These are phyloP conservation scores for Trichoderma parareesei DNA, from an alignment of 495 filamentous ascomycete genomes.

Conservation along the genomic window DNA sequence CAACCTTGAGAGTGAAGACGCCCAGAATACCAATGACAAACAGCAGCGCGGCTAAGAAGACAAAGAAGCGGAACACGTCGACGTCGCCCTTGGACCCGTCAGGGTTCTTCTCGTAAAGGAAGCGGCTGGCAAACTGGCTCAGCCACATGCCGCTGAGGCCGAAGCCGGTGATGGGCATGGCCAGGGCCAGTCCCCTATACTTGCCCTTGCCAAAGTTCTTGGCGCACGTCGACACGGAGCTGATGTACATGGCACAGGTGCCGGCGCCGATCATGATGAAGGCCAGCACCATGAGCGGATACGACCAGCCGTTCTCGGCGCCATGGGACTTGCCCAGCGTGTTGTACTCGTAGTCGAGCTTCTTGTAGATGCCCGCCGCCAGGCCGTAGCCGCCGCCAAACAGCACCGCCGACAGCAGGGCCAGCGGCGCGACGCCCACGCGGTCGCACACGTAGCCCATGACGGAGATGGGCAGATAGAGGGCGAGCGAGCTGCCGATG, in stretches of 20 bases:
- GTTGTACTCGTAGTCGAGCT: slow-evolving; percentile 45
- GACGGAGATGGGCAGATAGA: slow-evolving; percentile 85
- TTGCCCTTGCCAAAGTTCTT: slow-evolving; percentile 93
- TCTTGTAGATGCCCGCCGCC: slow-evolving; percentile 69
- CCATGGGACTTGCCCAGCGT: slow-evolving; percentile 20
- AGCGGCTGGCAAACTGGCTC: slow-evolving; percentile 74
- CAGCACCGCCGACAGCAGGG: slow-evolving; percentile 58
- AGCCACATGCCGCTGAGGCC: slow-evolving; percentile 92
- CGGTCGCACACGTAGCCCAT: slow-evolving; percentile 88
- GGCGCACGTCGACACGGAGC: slow-evolving; percentile 83
- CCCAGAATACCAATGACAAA: slow-evolving; percentile 65
- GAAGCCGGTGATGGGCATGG: slow-evolving; percentile 84
- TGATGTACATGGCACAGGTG: slow-evolving; percentile 79
- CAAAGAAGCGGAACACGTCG: slow-evolving; percentile 77
- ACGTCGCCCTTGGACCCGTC: slow-evolving; percentile 67
- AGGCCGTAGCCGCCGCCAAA: slow-evolving; percentile 78
- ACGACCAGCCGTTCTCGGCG: slow-evolving; percentile 51
- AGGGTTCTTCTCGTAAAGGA: slow-evolving; percentile 57
- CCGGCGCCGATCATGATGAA: slow-evolving; percentile 76
- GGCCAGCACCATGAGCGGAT: slow-evolving; percentile 71
- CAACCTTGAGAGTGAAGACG: slow-evolving; percentile 59
- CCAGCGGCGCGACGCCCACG: slow-evolving; percentile 65
- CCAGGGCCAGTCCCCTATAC: slow-evolving; percentile 81
- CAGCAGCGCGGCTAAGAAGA: slow-evolving; percentile 66
- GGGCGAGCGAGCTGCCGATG: slow-evolving; percentile 71